Conservation (phyloP, 306 rosid species). For the Delonix regia region DNA sequence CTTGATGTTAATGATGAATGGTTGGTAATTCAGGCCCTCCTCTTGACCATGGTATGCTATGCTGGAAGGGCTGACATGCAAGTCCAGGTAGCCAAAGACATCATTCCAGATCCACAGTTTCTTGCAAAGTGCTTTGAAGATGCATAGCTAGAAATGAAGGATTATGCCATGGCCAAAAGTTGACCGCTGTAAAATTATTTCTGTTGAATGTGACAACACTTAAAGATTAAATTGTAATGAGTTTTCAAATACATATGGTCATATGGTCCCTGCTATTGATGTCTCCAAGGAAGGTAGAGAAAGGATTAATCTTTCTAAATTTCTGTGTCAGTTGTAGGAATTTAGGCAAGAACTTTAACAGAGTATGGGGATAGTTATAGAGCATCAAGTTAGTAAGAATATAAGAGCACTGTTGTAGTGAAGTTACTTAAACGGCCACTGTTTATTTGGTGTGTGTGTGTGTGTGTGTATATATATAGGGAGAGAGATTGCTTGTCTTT, state of each 20-base stretch:
- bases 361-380: too few relatives aligned
- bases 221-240: not conserved
- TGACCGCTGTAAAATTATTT: slow-evolving; percentile 25
- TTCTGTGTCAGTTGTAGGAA: too few relatives aligned
- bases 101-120: slow-evolving; percentile 82
- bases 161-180: slow-evolving; percentile 41
- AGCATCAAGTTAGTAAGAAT: too few relatives aligned
- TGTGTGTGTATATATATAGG: too few relatives aligned
- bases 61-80: slow-evolving; percentile 92
- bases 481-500: too few relatives aligned
- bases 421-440: too few relatives aligned
- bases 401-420: too few relatives aligned
- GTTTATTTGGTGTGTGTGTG: too few relatives aligned
- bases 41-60: slow-evolving; percentile 87
- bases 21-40: slow-evolving; percentile 65
- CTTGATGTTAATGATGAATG: slow-evolving; percentile 19
- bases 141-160: slow-evolving; percentile 80
- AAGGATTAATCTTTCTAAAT: not conserved
- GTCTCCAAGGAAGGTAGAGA: not conserved
- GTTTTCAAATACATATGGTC: slow-evolving; percentile 9
- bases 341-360: too few relatives aligned
- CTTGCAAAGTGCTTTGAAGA: slow-evolving; percentile 88
- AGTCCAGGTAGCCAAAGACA: slow-evolving; percentile 86
- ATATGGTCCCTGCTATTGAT: not conserved
- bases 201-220: slow-evolving; percentile 15